Evolutionary conservation across 1,284 basidiomycete genomes (phyloP).

Genomic region (Wallemia mellicola): DNA sequence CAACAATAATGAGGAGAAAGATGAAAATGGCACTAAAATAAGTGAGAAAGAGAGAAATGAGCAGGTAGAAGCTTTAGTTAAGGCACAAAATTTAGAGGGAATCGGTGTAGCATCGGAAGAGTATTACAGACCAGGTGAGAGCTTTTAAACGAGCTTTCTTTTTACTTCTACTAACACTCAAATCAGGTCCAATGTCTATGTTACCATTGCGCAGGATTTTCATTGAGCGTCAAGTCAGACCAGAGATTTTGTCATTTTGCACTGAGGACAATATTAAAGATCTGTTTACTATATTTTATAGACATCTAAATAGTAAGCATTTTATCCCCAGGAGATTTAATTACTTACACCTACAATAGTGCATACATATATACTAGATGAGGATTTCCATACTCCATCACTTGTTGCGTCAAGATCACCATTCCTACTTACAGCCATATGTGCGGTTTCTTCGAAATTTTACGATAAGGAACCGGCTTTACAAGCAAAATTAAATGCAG

Average conservation of each 20-base stretch:
- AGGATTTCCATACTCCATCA: constrained; percentile 64
- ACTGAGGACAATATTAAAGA: constrained; percentile 55
- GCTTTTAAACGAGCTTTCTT: neutral
- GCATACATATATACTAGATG: constrained; percentile 43
- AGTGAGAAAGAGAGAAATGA: constrained; percentile 5
- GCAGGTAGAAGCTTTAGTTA: neutral
- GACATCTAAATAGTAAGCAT: constrained; percentile 25
- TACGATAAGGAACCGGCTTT: constrained; percentile 57
- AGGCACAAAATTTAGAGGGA: constrained; percentile 7
- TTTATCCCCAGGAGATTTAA: constrained; percentile 5
- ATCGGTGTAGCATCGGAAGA: constrained; percentile 62
- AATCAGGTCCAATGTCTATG: constrained; percentile 50
- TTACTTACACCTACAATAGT: constrained; percentile 10
- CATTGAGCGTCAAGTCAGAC: constrained; percentile 64
- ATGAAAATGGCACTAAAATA: neutral
- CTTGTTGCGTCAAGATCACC: constrained; percentile 72
- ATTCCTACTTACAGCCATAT: constrained; percentile 81
- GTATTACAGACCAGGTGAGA: constrained; percentile 72
- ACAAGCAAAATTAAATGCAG: constrained; percentile 43
- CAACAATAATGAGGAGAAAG: constrained; percentile 7
- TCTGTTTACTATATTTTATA: constrained; percentile 71
- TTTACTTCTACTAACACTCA: constrained; percentile 2
- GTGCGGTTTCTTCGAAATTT: constrained; percentile 72
- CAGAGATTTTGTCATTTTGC: constrained; percentile 63
- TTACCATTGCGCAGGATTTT: constrained; percentile 52